A percentile compares a stretch with the other conserved stretches of the same genome.
Conservation (phyloP, 73 alveolate species). For the Paramecium caudatum region DNA sequence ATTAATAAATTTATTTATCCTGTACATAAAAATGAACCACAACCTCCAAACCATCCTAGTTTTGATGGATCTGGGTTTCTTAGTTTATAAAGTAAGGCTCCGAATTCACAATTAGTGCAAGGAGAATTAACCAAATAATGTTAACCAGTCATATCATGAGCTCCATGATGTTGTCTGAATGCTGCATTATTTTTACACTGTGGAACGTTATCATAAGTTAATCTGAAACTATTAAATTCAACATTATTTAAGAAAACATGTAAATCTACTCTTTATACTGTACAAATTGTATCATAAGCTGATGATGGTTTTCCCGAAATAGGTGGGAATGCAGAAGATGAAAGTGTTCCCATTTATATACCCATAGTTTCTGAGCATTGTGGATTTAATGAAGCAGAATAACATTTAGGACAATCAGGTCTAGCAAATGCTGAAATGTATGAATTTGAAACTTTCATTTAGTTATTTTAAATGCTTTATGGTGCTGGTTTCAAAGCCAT, state of each 20-base stretch:
- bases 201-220: slow-evolving; percentile 18
- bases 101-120: slow-evolving; percentile 50
- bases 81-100: slow-evolving; percentile 35
- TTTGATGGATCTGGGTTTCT: slow-evolving; percentile 4
- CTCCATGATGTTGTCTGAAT: slow-evolving; percentile 52
- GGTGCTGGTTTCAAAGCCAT: slow-evolving; percentile 1
- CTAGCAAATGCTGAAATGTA: slow-evolving; percentile 31
- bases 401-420: slow-evolving; percentile 37
- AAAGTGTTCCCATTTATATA: neutral
- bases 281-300: slow-evolving; percentile 46
- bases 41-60: slow-evolving; percentile 78
- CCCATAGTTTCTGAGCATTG: neutral
- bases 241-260: slow-evolving; percentile 58
- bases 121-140: slow-evolving; percentile 35
- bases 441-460: slow-evolving; percentile 2
- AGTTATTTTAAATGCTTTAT: neutral
- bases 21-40: slow-evolving; percentile 75
- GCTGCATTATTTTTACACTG: slow-evolving; percentile 45
- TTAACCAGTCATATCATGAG: slow-evolving; percentile 67
- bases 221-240: slow-evolving; percentile 37
- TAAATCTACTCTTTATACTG: slow-evolving; percentile 50
- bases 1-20: slow-evolving; percentile 61
- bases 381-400: slow-evolving; percentile 1
- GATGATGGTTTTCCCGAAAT: slow-evolving; percentile 16
- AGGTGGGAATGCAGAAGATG: slow-evolving; percentile 63